Conservation (phyloP, 345 rosid genomes). For the Diplotaxis tenuifolia region DNA sequence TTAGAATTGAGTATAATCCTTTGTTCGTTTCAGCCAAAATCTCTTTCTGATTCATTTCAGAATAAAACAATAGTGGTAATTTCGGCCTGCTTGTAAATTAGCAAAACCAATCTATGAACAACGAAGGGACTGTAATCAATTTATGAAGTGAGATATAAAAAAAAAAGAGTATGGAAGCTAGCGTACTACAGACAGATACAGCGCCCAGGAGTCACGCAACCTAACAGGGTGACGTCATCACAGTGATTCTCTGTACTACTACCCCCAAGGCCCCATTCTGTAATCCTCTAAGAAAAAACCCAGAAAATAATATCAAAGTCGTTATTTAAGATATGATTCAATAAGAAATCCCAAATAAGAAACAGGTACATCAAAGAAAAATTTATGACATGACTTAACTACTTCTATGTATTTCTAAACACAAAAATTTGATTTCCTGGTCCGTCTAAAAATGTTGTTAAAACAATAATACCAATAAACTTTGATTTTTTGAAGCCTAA, state of each 20-base stretch:
- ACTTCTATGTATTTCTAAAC: neutral
- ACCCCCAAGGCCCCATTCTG: conserved; percentile 6
- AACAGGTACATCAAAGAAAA: too few relatives aligned
- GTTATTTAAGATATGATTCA: neutral
- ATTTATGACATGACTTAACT: neutral
- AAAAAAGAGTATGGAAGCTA: conserved; percentile 7
- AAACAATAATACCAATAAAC: neutral
- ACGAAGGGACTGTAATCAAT: neutral
- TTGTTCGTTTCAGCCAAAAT: neutral
- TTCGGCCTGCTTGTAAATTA: neutral
- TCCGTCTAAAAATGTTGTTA: neutral
- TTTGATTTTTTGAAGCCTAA: neutral
- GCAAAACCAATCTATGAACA: neutral
- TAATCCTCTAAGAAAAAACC: neutral
- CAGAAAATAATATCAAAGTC: neutral
- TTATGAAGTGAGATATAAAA: neutral
- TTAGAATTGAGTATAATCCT: neutral
- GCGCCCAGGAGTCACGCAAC: conserved; percentile 45
- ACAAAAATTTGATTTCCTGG: neutral
- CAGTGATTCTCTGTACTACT: conserved; percentile 33
- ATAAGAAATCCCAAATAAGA: neutral
- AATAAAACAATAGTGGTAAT: neutral
- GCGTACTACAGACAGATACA: conserved; percentile 9
- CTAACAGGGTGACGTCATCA: conserved; percentile 36
- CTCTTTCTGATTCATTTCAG: neutral